These are phyloP conservation scores for Pelargonium citronellum DNA, from an alignment of 441 rosid species.

Conservation along the genomic window DNA sequence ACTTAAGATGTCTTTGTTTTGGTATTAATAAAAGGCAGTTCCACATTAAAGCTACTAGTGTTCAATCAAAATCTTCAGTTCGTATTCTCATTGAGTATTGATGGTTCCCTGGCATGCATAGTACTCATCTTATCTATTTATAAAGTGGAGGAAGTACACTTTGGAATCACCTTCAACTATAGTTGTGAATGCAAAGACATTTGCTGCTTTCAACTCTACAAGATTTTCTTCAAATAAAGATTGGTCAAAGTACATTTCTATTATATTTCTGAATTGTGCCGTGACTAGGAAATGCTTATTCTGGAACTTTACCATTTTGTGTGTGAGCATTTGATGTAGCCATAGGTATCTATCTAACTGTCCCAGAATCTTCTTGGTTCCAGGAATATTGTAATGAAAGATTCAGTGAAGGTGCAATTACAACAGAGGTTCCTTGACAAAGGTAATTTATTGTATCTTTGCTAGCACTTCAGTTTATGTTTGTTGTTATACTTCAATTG, in stretches of 20 bases:
- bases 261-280: background rate
- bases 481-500: conserved; percentile 5
- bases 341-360: background rate
- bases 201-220: background rate
- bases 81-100: background rate
- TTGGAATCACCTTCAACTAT: background rate
- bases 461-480: background rate
- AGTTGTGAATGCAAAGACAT: background rate
- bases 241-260: background rate
- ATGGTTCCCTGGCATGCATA: background rate
- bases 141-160: background rate
- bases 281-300: background rate
- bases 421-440: conserved; percentile 46
- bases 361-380: conserved; percentile 15
- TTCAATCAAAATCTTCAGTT: background rate
- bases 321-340: background rate
- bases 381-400: conserved; percentile 56
- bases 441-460: conserved; percentile 34
- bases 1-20: background rate
- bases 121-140: background rate
- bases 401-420: conserved; percentile 41
- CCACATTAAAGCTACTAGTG: background rate
- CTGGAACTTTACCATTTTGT: background rate
- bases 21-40: background rate
- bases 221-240: background rate